Conservation (phyloP, 106 monocot genomes). For the Hemerocallis citrina region DNA sequence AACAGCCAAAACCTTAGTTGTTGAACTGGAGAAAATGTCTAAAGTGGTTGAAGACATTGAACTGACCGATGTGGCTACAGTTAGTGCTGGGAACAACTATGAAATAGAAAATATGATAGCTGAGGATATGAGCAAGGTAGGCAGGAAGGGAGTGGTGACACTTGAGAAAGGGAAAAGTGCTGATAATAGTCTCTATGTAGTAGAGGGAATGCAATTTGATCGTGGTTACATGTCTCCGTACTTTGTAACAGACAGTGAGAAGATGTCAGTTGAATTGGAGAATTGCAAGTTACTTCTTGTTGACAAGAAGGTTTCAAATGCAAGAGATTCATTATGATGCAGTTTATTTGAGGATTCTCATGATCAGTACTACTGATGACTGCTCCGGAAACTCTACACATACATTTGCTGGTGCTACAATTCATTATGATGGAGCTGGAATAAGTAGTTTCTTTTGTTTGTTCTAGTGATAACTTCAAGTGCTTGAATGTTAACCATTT, state of each 20-base stretch:
- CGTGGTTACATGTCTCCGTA: slow-evolving; percentile 95
- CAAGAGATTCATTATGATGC: no score
- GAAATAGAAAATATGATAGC: slow-evolving; percentile 98
- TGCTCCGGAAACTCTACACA: no score
- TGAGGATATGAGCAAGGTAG: slow-evolving; percentile 96
- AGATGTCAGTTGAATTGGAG: slow-evolving; percentile 91
- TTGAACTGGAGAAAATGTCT: slow-evolving; percentile 48
- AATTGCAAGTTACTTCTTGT: slow-evolving; percentile 99
- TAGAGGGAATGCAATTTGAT: slow-evolving; percentile 99
- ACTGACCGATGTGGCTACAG: slow-evolving; percentile 94
- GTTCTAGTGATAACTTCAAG: no score
- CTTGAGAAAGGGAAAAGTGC: slow-evolving; percentile 95
- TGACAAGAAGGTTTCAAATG: slow-evolving; percentile 95
- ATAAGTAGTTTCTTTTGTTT: no score
- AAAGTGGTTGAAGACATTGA: slow-evolving; percentile 55
- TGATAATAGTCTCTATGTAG: slow-evolving; percentile 84
- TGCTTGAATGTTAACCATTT: no score
- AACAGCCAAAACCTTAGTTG: slow-evolving; percentile 57
- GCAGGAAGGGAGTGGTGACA: slow-evolving; percentile 90
- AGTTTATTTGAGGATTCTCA: no score
- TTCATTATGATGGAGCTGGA: no score
- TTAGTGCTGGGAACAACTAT: slow-evolving; percentile 91
- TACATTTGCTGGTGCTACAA: no score
- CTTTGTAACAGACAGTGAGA: slow-evolving; percentile 96
- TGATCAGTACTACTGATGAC: no score